phyloP scores from a whole-genome alignment of 805 yeast species.

The Metschnikowia dekortorum region DNA sequence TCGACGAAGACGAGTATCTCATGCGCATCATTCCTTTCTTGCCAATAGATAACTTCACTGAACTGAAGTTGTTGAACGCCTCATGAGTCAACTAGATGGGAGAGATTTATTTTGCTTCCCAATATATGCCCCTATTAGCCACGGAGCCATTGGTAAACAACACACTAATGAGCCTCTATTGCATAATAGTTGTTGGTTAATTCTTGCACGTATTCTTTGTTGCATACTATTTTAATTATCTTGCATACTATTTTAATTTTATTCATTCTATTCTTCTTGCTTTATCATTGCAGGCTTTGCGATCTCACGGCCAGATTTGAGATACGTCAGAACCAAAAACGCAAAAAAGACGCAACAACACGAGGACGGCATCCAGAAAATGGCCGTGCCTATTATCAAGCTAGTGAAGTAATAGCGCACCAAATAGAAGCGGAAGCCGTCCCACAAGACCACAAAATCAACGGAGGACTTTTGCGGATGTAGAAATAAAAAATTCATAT shows the following conservation, averaged over 20 bases:
- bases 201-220: too few relatives aligned
- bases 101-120: not conserved
- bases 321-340: slow-evolving; percentile 16
- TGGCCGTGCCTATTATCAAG: slow-evolving; percentile 31
- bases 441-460: slow-evolving; percentile 30
- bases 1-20: slow-evolving; percentile 33
- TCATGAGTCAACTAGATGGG: slow-evolving; percentile 1
- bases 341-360: slow-evolving; percentile 26
- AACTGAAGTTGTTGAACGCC: slow-evolving; percentile 17
- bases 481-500: slow-evolving; percentile 7
- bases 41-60: slow-evolving; percentile 28
- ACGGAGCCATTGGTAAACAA: too few relatives aligned
- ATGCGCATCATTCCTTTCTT: slow-evolving; percentile 36
- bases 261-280: not conserved
- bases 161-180: too few relatives aligned
- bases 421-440: slow-evolving; percentile 40
- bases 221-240: too few relatives aligned
- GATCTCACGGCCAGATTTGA: not conserved
- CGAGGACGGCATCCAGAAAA: slow-evolving; percentile 36
- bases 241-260: too few relatives aligned
- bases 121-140: not conserved
- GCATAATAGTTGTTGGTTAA: too few relatives aligned
- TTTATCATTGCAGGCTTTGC: not conserved
- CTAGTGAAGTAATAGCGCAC: slow-evolving; percentile 31
- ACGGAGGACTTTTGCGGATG: slow-evolving; percentile 16